phyloP scores from a whole-genome alignment of 139 green algal species.

The Tetratostichococcus sp. region DNA sequence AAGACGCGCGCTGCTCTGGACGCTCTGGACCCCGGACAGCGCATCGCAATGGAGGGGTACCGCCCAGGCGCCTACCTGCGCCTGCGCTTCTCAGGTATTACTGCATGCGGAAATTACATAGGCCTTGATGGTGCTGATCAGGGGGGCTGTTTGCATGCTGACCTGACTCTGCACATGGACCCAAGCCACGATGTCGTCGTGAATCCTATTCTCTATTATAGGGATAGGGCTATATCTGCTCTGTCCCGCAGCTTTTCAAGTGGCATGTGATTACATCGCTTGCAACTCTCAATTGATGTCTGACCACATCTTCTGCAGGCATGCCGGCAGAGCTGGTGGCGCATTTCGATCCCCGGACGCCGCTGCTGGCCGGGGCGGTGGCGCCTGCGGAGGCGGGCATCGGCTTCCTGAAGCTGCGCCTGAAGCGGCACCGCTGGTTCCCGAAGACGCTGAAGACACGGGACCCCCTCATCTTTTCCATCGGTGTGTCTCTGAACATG shows the following conservation, averaged over 20 bases:
- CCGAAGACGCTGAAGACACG: conserved; percentile 83
- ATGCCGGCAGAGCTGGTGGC: conserved; percentile 87
- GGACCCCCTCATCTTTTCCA: conserved; percentile 89
- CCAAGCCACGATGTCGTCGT: no score
- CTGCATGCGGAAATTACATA: no score
- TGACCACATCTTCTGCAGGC: conserved; percentile 19
- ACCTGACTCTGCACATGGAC: background rate
- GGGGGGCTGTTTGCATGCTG: no score
- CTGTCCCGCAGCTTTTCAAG: background rate
- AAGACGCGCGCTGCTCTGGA: conserved; percentile 60
- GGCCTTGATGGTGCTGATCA: no score
- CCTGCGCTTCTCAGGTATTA: conserved; percentile 65
- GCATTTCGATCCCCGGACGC: conserved; percentile 73
- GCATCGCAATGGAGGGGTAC: conserved; percentile 81
- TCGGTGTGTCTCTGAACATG: conserved; percentile 5
- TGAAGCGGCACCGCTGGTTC: conserved; percentile 83
- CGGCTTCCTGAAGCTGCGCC: conserved; percentile 79
- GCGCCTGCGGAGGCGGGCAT: conserved; percentile 72
- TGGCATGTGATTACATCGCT: no score
- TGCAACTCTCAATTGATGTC: background rate
- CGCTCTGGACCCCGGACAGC: conserved; percentile 58
- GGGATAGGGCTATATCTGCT: no score
- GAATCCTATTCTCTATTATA: no score
- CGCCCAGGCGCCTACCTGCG: conserved; percentile 84
- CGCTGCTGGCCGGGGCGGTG: conserved; percentile 86